Evolutionary conservation across 306 rosid genomes (phyloP).

Genomic region (Oxytropis ochrocephala): DNA sequence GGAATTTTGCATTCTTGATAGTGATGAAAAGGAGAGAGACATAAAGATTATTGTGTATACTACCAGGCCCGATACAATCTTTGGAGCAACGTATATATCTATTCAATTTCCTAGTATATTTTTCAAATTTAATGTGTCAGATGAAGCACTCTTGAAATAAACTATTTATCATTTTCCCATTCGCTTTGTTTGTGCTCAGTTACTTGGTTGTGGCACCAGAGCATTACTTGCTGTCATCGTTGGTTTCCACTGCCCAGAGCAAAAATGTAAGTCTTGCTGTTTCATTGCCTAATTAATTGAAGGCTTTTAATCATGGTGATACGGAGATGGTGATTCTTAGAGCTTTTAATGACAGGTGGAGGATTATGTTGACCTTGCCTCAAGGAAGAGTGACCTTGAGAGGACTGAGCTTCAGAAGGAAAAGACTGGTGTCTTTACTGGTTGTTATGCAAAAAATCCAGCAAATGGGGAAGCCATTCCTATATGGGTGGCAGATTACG

Average conservation of each 20-base stretch:
- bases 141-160: slow-evolving; percentile 12
- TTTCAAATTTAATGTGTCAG: slow-evolving; percentile 10
- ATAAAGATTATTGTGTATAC: slow-evolving; percentile 67
- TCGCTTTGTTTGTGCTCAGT: slow-evolving; percentile 42
- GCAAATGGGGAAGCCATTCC: slow-evolving; percentile 82
- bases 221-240: slow-evolving; percentile 58
- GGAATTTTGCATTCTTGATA: slow-evolving; percentile 62
- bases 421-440: slow-evolving; percentile 87
- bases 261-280: slow-evolving; percentile 47
- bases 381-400: slow-evolving; percentile 93
- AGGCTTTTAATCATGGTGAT: slow-evolving; percentile 28
- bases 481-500: slow-evolving; percentile 98
- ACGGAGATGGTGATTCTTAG: slow-evolving; percentile 34
- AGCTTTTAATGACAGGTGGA: slow-evolving; percentile 55
- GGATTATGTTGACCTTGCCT: slow-evolving; percentile 69
- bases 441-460: slow-evolving; percentile 87
- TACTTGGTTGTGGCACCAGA: slow-evolving; percentile 95
- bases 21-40: slow-evolving; percentile 64
- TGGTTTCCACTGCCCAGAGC: slow-evolving; percentile 51
- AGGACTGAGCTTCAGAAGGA: slow-evolving; percentile 99
- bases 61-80: slow-evolving; percentile 94
- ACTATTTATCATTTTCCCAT: neutral
- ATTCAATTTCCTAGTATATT: slow-evolving; percentile 23
- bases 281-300: slow-evolving; percentile 20
- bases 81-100: slow-evolving; percentile 89